Conservation (phyloP, 225 moss, liverwort and hornwort species). For the Antitrichia curtipendula region DNA sequence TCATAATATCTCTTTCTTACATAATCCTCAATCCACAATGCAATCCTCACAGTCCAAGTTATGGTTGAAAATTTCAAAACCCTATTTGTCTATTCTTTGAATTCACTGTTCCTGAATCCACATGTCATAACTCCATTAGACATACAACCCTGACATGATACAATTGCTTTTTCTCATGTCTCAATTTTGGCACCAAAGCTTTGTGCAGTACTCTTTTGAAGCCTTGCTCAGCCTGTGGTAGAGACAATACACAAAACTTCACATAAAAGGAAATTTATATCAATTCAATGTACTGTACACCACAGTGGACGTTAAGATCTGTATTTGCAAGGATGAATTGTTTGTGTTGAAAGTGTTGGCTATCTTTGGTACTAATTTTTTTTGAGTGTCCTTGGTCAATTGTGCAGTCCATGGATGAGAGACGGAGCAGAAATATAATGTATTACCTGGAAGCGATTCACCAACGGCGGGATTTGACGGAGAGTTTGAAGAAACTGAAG, state of each 20-base stretch:
- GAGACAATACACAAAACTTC: neutral
- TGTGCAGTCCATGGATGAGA: slow-evolving; percentile 44
- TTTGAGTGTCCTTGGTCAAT: neutral
- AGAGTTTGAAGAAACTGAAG: slow-evolving; percentile 58
- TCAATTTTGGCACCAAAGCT: neutral
- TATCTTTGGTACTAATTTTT: neutral
- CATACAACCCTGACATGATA: neutral
- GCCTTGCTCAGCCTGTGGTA: neutral
- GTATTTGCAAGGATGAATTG: neutral
- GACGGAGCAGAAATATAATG: slow-evolving; percentile 57
- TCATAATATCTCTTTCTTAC: neutral
- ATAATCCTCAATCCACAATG: neutral
- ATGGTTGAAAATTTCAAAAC: neutral
- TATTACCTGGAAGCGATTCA: slow-evolving; percentile 71
- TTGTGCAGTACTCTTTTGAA: neutral
- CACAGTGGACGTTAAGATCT: too few species aligned
- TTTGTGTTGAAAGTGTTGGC: neutral
- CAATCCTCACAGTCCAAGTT: neutral
- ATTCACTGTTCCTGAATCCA: neutral
- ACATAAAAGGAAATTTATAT: neutral
- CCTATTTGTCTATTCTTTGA: neutral
- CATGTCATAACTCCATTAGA: neutral
- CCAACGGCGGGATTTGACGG: slow-evolving; percentile 65
- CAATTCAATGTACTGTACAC: neutral
- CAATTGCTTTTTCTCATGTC: neutral